Conservation (phyloP, 345 rosid species). For the Salix brachista region DNA sequence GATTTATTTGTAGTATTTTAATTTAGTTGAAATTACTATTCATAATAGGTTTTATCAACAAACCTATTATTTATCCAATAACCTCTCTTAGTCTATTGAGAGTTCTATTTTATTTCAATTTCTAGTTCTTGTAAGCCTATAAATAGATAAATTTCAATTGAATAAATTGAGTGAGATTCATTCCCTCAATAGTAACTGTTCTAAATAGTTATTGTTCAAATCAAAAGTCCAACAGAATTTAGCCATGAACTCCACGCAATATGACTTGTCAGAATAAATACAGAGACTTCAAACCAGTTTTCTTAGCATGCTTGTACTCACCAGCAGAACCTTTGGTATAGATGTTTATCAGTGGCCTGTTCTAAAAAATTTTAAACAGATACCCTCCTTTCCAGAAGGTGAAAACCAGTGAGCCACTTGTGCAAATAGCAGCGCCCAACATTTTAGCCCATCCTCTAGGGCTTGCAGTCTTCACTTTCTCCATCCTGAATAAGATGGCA, state of each 20-base stretch:
- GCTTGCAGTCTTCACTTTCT: slow-evolving; percentile 32
- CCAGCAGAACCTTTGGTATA: slow-evolving; percentile 31
- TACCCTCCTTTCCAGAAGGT: slow-evolving; percentile 50
- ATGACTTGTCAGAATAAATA: slow-evolving; percentile 33
- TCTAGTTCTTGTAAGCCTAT: no score
- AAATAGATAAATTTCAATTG: no score
- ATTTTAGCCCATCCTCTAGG: slow-evolving; percentile 35
- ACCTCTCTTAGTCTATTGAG: no score
- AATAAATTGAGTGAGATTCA: no score
- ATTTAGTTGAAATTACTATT: no score
- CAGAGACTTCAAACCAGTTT: slow-evolving; percentile 44
- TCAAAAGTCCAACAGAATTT: no score
- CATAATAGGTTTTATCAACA: no score
- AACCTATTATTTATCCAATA: no score
- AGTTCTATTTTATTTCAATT: no score
- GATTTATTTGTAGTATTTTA: no score
- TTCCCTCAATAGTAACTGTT: no score
- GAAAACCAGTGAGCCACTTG: slow-evolving; percentile 38
- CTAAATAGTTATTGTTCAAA: no score
- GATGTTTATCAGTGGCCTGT: slow-evolving; percentile 34
- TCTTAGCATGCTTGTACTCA: slow-evolving; percentile 6
- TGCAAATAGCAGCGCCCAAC: slow-evolving; percentile 27
- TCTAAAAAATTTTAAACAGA: slow-evolving; percentile 23
- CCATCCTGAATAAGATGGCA: slow-evolving; percentile 29
- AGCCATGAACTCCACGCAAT: slow-evolving; percentile 43